phyloP scores from a whole-genome alignment of 176 grass and related monocot genomes.

The Ananas comosus region DNA sequence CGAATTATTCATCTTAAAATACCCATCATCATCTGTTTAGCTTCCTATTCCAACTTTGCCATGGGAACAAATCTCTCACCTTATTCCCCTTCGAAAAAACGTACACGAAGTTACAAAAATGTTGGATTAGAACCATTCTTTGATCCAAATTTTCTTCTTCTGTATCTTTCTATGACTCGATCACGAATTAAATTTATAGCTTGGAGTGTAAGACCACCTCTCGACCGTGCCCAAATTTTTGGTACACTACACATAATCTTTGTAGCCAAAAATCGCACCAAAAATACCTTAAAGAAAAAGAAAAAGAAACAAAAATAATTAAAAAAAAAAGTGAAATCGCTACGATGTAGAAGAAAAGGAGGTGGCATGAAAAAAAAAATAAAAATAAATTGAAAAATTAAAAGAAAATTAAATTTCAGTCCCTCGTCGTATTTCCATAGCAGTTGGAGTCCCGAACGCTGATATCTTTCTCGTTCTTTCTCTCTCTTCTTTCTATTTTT shows the following conservation, averaged over 20 bases:
- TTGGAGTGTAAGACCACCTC: not conserved
- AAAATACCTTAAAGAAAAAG: not conserved
- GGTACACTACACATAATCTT: not conserved
- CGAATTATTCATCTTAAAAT: too few species aligned
- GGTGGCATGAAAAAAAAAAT: not conserved
- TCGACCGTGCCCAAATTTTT: slow-evolving; percentile 16
- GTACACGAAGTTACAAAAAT: too few species aligned
- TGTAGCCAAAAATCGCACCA: not conserved
- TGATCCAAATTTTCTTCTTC: not conserved
- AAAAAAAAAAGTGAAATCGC: not conserved
- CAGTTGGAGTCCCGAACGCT: slow-evolving; percentile 1
- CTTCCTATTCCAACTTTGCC: too few species aligned
- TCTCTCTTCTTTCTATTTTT: not conserved
- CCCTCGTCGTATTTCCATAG: not conserved
- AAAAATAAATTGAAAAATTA: not conserved
- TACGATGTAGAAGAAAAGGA: not conserved
- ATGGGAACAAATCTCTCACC: too few species aligned
- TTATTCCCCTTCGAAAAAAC: not conserved
- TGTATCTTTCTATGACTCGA: not conserved
- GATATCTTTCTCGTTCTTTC: not conserved
- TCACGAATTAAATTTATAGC: not conserved
- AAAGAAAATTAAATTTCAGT: not conserved
- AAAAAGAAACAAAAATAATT: not conserved
- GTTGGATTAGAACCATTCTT: too few species aligned
- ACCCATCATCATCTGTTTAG: too few species aligned